Conservation (phyloP, 2,329 filamentous ascomycete genomes). For the Endocalyx cinctus region DNA sequence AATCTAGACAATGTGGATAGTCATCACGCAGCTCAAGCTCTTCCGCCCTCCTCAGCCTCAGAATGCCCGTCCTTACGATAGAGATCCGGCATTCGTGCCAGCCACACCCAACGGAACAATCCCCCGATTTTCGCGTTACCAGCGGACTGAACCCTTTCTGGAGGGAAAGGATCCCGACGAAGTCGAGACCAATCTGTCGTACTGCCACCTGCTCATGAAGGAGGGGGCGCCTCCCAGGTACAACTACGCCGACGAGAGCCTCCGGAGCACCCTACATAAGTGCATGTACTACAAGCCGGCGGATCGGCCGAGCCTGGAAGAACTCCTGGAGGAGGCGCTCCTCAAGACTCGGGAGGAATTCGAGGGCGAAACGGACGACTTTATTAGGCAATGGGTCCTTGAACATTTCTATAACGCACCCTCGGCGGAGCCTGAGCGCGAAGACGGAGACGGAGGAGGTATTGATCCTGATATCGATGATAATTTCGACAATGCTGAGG, state of each 20-base stretch:
- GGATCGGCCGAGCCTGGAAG: conserved; percentile 13
- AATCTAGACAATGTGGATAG: conserved; percentile 18
- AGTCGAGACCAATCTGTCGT: conserved; percentile 12
- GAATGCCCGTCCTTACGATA: conserved; percentile 6
- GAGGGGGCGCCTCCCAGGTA: conserved; percentile 5
- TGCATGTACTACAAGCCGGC: conserved; percentile 19
- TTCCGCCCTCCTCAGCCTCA: conserved; percentile 18
- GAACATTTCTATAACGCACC: conserved; percentile 10
- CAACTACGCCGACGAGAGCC: conserved; percentile 11
- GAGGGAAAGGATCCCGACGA: background rate
- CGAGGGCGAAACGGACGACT: conserved; percentile 9
- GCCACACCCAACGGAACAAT: background rate
- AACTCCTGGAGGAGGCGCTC: conserved; percentile 10
- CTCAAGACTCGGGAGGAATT: conserved; percentile 1
- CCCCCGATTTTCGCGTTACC: too few relatives aligned
- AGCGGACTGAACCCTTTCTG: too few relatives aligned
- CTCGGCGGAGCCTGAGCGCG: too few relatives aligned
- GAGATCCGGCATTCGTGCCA: background rate
- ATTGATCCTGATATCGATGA: too few relatives aligned
- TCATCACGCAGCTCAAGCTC: conserved; percentile 15
- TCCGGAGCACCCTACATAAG: conserved; percentile 14
- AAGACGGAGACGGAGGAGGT: too few relatives aligned
- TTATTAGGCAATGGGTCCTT: conserved; percentile 12
- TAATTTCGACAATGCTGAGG: too few relatives aligned
- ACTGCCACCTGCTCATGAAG: conserved; percentile 15